Evolutionary conservation across 768 basidiomycete genomes (phyloP), one percentile per base, ranked within the genome.

Genomic region (Lentinula edodes): DNA sequence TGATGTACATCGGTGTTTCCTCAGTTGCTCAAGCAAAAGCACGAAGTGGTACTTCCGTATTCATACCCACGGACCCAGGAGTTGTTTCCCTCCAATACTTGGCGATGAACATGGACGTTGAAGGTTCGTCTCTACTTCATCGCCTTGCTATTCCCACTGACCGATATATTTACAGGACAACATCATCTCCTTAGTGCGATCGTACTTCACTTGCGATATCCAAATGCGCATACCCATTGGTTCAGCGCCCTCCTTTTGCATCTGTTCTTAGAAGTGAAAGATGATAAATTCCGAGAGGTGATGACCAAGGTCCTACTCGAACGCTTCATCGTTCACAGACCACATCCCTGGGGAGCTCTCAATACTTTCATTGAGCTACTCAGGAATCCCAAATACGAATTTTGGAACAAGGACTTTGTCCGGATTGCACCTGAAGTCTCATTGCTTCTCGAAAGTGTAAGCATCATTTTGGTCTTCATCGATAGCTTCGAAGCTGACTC

Each of bases 221-320:
- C 97, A 36, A 97, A 95, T 69, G 92, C 95, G 9, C 97, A 99
- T 80, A 99, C 96, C 54, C 90, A 93, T 73, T 99, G 95, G 94
- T 98, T 96, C 82, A 92, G 90, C 72, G 90, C 88, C 50, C 82
- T 98, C 65, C 78, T 98, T 58, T 83, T 98, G 57, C 85, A 94
- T 71, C 83, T 96, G 48, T 98, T 98, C 78, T 69, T 79, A 54
- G 90, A 94, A 69, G 82, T 90, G 63, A 84, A 86, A 68, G 85
- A 86, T 63, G 90, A 90, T 61, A 83, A 82, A 48, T 88, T 91
- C 79, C 81, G 84, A 67, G 91, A 95, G 71, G 83, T 93, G 65
- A 82, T 90, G 77, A 90, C 94, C 57, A 90, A 89, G 64, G 92
- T 97, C 41, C 83, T 99, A 39, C 79, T 98, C 67, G 96, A 98